These are phyloP conservation scores for Leccinum olivaceopallidum DNA, from an alignment of 768 basidiomycete genomes.

Conservation along the genomic window DNA sequence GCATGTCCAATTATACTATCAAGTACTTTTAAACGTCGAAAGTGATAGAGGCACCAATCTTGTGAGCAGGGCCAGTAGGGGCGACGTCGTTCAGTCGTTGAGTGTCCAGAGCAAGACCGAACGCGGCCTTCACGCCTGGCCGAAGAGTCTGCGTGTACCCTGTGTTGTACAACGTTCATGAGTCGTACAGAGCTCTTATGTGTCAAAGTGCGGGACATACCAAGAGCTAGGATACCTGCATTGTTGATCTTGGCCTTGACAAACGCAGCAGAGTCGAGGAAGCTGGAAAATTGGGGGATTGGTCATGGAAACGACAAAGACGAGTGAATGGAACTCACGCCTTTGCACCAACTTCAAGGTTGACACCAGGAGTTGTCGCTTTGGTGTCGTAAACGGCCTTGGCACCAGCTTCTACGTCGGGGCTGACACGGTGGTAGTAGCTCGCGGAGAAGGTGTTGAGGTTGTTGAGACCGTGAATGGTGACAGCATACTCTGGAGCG, in stretches of 20 bases:
- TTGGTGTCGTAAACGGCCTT: constrained; percentile 97
- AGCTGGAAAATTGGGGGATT: constrained; percentile 38
- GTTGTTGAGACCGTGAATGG: constrained; percentile 94
- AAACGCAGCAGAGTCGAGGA: constrained; percentile 86
- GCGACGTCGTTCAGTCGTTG: constrained; percentile 80
- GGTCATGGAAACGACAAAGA: background rate
- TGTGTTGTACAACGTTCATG: constrained; percentile 27
- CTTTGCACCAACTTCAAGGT: constrained; percentile 95
- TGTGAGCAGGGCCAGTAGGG: constrained; percentile 71
- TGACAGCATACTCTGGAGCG: constrained; percentile 94
- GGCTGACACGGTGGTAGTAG: constrained; percentile 96
- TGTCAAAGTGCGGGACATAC: constrained; percentile 37
- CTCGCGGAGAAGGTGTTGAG: constrained; percentile 90
- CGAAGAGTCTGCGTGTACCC: constrained; percentile 93
- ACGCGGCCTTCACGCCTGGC: constrained; percentile 88
- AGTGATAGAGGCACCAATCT: constrained; percentile 74
- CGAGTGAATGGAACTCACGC: constrained; percentile 52
- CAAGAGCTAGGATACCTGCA: constrained; percentile 84
- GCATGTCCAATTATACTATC: constrained; percentile 23
- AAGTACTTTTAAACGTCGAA: constrained; percentile 62
- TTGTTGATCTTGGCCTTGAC: constrained; percentile 99
- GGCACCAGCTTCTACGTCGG: constrained; percentile 92
- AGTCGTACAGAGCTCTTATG: constrained; percentile 5
- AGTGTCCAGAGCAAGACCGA: constrained; percentile 95
- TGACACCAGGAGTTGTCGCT: constrained; percentile 80